A percentile compares a stretch with the other conserved stretches of the same genome.
phyloP scores from a whole-genome alignment of 2,329 filamentous ascomycete species.

The Fusarium citri region DNA sequence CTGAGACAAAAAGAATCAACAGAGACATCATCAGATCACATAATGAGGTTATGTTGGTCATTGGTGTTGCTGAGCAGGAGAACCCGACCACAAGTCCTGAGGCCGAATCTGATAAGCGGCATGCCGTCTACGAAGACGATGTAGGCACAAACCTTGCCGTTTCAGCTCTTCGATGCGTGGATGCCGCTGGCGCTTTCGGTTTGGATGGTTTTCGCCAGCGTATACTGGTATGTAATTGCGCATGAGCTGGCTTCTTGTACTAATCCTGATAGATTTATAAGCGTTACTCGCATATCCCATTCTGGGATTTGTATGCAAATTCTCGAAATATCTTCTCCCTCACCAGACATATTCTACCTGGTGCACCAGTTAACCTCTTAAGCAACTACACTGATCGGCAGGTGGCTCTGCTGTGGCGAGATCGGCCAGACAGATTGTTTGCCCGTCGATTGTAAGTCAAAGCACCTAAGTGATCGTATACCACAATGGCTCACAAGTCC shows the following conservation, averaged over 20 bases:
- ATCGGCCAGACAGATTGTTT: constrained; percentile 38
- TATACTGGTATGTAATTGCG: constrained; percentile 58
- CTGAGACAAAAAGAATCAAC: constrained; percentile 65
- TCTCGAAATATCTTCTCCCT: constrained; percentile 48
- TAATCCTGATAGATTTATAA: constrained; percentile 61
- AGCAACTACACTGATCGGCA: constrained; percentile 47
- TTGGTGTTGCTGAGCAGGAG: constrained; percentile 71
- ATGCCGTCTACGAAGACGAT: constrained; percentile 60
- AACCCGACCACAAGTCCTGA: constrained; percentile 55
- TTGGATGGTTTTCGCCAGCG: constrained; percentile 65
- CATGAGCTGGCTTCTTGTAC: neutral
- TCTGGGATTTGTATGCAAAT: constrained; percentile 56
- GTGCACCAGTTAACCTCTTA: constrained; percentile 48
- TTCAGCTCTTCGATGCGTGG: constrained; percentile 50
- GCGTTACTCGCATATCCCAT: constrained; percentile 61
- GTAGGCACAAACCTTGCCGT: constrained; percentile 56
- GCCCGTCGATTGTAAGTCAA: constrained; percentile 47
- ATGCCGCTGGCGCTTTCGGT: constrained; percentile 63
- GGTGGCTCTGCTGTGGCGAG: constrained; percentile 43
- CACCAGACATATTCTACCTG: constrained; percentile 49
- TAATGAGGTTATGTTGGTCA: constrained; percentile 73
- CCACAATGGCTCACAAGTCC: constrained; percentile 19
- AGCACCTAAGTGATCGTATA: neutral
- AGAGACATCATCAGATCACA: constrained; percentile 69
- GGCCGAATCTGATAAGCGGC: constrained; percentile 56